These are phyloP conservation scores for Graphilbum sp. DNA, from an alignment of 2,329 filamentous ascomycete species.

Conservation along the genomic window DNA sequence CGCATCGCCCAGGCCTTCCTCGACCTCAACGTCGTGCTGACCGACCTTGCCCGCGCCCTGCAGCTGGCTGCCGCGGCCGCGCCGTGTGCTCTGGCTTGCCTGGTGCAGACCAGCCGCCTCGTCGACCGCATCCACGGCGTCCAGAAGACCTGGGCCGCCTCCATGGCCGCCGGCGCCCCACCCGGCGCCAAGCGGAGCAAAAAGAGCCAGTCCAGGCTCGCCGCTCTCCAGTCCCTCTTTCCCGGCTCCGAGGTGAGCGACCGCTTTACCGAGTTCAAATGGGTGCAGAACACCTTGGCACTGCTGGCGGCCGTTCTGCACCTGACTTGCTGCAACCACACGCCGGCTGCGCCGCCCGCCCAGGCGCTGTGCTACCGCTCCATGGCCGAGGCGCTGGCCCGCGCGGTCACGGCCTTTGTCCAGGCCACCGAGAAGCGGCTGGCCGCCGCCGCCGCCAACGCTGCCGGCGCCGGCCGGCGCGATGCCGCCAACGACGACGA, in stretches of 20 bases:
- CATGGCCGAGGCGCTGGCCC: conserved; percentile 1
- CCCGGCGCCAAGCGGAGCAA: conserved; percentile 1
- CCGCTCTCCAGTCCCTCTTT: conserved; percentile 6
- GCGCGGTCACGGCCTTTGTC: background rate
- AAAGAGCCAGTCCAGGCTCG: conserved; percentile 3
- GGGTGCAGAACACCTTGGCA: conserved; percentile 8
- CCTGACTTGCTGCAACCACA: background rate
- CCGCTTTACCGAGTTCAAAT: conserved; percentile 8
- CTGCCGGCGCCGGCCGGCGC: background rate
- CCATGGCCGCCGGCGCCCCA: background rate
- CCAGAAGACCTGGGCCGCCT: conserved; percentile 2
- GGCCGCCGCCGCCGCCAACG: background rate
- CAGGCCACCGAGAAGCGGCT: background rate
- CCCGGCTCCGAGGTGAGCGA: conserved; percentile 3
- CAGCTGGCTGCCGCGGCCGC: background rate
- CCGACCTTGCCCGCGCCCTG: conserved; percentile 5
- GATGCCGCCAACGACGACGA: no score
- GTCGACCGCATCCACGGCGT: conserved; percentile 5
- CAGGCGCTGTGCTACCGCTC: background rate
- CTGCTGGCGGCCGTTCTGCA: conserved; percentile 3
- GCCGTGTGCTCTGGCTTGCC: background rate
- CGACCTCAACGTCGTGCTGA: conserved; percentile 7
- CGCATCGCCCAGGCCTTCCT: conserved; percentile 9
- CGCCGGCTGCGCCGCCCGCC: background rate
- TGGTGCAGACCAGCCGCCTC: conserved; percentile 1